Conservation (phyloP, 371 early-diverging fungal species). For the Saksenaea oblongispora region DNA sequence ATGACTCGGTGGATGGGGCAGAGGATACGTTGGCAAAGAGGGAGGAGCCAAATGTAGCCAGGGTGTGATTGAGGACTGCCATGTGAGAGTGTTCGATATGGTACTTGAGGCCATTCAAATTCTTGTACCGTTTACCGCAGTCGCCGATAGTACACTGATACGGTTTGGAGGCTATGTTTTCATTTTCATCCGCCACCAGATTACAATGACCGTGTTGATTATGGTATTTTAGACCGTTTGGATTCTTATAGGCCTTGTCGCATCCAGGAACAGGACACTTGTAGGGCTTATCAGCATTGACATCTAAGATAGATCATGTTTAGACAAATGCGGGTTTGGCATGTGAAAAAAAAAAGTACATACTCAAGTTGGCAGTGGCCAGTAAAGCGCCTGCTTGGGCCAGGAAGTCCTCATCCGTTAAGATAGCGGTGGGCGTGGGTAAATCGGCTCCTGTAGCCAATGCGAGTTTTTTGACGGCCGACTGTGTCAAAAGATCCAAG, state of each 20-base stretch:
- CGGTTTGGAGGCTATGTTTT: conserved; percentile 68
- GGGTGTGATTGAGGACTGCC: conserved; percentile 46
- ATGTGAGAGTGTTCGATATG: conserved; percentile 89
- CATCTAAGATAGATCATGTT: conserved; percentile 5
- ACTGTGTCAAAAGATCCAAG: conserved; percentile 31
- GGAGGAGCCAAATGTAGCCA: conserved; percentile 39
- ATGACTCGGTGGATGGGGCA: not conserved
- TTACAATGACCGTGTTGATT: conserved; percentile 83
- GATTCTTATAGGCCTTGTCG: conserved; percentile 96
- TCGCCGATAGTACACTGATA: conserved; percentile 83
- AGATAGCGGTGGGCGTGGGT: conserved; percentile 16
- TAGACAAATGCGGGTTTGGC: conserved; percentile 3
- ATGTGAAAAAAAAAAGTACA: conserved; percentile 7
- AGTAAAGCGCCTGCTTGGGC: conserved; percentile 46
- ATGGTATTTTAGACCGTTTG: conserved; percentile 98
- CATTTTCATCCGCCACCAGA: conserved; percentile 45
- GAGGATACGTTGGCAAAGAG: conserved; percentile 11
- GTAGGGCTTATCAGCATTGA: conserved; percentile 70
- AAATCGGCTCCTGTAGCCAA: conserved; percentile 25
- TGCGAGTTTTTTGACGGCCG: conserved; percentile 37
- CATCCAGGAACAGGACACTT: conserved; percentile 84
- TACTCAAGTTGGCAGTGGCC: conserved; percentile 25
- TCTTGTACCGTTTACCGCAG: conserved; percentile 96
- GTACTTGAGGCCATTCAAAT: conserved; percentile 96
- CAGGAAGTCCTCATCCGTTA: conserved; percentile 42